Evolutionary conservation across 495 filamentous ascomycete species (phyloP).

Genomic region (Oleoguttula mirabilis): DNA sequence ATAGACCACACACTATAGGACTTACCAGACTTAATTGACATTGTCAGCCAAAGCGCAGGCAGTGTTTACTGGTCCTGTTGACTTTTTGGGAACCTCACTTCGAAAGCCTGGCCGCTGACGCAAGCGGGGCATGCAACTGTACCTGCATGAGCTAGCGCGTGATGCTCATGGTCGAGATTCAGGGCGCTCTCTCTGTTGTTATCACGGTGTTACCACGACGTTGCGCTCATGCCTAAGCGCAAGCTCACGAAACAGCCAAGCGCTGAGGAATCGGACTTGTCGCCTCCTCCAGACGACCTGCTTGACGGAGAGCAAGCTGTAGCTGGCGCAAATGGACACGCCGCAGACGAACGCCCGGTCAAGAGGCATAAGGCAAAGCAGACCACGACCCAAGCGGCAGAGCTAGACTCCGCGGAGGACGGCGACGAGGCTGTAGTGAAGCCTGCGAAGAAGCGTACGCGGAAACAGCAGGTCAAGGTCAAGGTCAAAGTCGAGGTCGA

Average conservation of each 20-base stretch:
- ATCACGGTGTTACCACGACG: no score
- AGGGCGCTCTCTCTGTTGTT: no score
- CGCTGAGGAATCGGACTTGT: slow-evolving; percentile 9
- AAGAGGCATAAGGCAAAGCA: slow-evolving; percentile 11
- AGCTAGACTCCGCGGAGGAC: neutral
- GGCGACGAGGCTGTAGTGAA: neutral
- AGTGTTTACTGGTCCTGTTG: no score
- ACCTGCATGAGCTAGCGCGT: no score
- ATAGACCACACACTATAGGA: neutral
- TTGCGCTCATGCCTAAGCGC: slow-evolving; percentile 10
- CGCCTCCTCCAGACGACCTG: slow-evolving; percentile 11
- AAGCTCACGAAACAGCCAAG: neutral
- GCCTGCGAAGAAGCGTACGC: neutral
- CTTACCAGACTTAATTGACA: slow-evolving; percentile 4
- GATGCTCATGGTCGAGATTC: no score
- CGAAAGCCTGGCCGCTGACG: no score
- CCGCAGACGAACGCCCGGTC: neutral
- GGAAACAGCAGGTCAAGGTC: slow-evolving; percentile 3
- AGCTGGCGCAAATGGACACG: neutral
- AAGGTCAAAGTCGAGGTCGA: slow-evolving; percentile 2
- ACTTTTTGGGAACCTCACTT: no score
- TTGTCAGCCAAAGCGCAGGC: no score
- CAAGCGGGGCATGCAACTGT: no score
- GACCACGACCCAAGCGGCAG: neutral
- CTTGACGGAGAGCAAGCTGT: slow-evolving; percentile 3